phyloP scores from a whole-genome alignment of 345 rosid genomes.

The Citrus medica region DNA sequence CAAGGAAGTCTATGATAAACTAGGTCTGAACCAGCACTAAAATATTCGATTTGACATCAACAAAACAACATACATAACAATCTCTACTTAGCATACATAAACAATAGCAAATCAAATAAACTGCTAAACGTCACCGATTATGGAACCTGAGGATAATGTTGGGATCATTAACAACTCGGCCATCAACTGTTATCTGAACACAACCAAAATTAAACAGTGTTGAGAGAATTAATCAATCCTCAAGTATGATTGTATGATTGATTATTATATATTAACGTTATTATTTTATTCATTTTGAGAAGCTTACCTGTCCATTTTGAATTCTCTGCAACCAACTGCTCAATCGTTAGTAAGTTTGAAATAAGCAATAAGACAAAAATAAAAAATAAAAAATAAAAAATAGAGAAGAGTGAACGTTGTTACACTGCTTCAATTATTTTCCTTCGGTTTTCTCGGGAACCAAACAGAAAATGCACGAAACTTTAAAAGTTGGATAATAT shows the following conservation, averaged over 20 bases:
- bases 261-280: too few relatives aligned
- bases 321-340: slow-evolving; percentile 90
- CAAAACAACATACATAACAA: slow-evolving; percentile 6
- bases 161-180: slow-evolving; percentile 55
- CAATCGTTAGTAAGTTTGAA: slow-evolving; percentile 5
- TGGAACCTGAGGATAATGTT: slow-evolving; percentile 48
- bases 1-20: slow-evolving; percentile 85
- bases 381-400: too few relatives aligned
- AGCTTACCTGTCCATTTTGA: slow-evolving; percentile 68
- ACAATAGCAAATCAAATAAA: background rate
- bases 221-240: background rate
- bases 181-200: slow-evolving; percentile 65
- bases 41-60: background rate
- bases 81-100: background rate
- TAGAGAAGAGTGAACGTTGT: background rate
- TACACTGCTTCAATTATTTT: background rate
- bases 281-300: background rate
- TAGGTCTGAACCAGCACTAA: slow-evolving; percentile 58
- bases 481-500: background rate
- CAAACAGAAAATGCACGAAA: slow-evolving; percentile 1
- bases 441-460: background rate
- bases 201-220: background rate
- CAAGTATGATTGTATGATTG: background rate
- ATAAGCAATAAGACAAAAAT: background rate
- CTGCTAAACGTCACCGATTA: background rate